Conservation (phyloP, 805 yeast genomes). For the Candida lessepsii region DNA sequence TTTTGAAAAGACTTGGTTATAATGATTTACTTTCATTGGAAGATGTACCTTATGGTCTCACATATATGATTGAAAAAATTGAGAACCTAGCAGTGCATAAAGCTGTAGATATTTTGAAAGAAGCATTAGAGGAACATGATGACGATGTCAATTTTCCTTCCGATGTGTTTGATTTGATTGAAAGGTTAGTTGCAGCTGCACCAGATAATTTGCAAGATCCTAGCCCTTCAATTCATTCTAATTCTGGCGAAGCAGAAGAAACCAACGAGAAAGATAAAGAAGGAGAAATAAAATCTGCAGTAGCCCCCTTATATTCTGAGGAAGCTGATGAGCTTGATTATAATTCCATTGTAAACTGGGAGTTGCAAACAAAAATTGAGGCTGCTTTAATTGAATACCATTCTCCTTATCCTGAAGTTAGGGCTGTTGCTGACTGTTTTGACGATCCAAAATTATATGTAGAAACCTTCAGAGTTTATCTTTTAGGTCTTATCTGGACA, state of each 20-base stretch:
- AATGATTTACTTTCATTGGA: no score
- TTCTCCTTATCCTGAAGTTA: constrained; percentile 62
- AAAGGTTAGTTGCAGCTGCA: constrained; percentile 14
- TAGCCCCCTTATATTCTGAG: no score
- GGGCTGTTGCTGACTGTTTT: constrained; percentile 55
- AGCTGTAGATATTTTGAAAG: constrained; percentile 35
- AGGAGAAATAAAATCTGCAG: no score
- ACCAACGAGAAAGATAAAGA: no score
- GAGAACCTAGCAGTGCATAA: constrained; percentile 32
- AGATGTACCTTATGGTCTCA: no score
- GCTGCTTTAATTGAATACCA: constrained; percentile 40
- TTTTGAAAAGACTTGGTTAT: no score
- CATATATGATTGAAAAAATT: no score
- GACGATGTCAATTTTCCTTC: constrained; percentile 33
- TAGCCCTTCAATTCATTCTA: no score
- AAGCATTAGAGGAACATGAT: constrained; percentile 21
- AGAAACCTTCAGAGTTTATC: constrained; percentile 54
- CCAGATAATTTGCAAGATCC: no score
- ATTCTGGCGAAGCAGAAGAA: no score
- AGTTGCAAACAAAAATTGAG: constrained; percentile 32
- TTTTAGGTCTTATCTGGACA: constrained; percentile 49
- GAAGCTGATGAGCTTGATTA: background rate
- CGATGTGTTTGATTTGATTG: constrained; percentile 31
- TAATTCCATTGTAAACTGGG: constrained; percentile 34
- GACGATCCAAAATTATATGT: constrained; percentile 49